These are phyloP conservation scores for Microcyclosporella mali DNA, from an alignment of 2,329 filamentous ascomycete genomes.

Conservation along the genomic window DNA sequence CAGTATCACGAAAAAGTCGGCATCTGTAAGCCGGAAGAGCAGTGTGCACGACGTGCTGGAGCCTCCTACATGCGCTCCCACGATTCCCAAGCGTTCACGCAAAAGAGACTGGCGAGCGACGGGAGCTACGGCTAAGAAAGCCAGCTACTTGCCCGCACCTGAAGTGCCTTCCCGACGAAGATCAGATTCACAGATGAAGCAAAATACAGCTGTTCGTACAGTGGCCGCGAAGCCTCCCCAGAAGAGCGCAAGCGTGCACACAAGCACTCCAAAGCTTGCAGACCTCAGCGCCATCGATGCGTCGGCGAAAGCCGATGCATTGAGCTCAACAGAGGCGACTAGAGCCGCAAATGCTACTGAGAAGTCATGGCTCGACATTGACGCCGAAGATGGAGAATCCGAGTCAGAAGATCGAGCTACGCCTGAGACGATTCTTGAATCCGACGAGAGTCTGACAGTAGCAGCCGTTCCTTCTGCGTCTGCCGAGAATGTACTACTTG, in stretches of 20 bases:
- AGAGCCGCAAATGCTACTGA: background rate
- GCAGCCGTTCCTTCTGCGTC: constrained; percentile 9
- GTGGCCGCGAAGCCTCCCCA: background rate
- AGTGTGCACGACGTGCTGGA: constrained; percentile 29
- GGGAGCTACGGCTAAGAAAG: background rate
- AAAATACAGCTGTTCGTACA: too few species aligned
- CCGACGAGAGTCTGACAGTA: constrained; percentile 1
- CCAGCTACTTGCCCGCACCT: constrained; percentile 1
- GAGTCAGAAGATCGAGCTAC: too few species aligned
- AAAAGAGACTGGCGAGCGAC: constrained; percentile 33
- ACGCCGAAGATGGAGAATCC: background rate
- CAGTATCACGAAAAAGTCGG: background rate
- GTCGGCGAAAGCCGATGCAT: too few species aligned
- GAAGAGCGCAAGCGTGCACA: constrained; percentile 12
- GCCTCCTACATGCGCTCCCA: constrained; percentile 29
- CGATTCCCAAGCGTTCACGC: constrained; percentile 37
- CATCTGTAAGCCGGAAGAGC: background rate
- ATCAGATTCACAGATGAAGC: constrained; percentile 9
- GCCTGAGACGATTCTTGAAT: constrained; percentile 1
- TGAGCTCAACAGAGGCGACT: background rate
- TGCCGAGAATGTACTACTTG: constrained; percentile 47
- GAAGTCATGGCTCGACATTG: background rate
- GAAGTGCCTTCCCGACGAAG: constrained; percentile 7
- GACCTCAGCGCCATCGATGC: too few species aligned
- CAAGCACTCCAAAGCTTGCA: too few species aligned